phyloP scores from a whole-genome alignment of 108 stramenopile genomes.

The Asterionellopsis glacialis region DNA sequence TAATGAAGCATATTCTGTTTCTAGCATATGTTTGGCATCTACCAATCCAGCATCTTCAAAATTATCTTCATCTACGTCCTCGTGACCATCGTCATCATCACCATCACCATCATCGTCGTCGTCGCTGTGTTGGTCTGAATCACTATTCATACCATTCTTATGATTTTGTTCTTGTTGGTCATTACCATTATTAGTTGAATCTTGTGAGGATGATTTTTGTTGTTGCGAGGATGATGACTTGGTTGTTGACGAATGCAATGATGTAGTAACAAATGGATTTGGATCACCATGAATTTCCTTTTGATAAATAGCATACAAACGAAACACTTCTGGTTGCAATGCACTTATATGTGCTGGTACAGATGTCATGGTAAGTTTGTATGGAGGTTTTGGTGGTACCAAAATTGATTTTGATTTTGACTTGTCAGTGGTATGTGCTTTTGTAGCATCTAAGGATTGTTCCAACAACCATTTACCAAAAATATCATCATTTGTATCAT shows the following conservation, averaged over 20 bases:
- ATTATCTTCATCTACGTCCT: neutral
- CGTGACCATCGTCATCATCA: slow-evolving; percentile 5
- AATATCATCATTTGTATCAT: slow-evolving; percentile 15
- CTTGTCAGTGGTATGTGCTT: neutral
- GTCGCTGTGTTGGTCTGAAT: no score
- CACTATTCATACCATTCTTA: no score
- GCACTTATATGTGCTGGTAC: slow-evolving; percentile 62
- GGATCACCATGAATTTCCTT: slow-evolving; percentile 66
- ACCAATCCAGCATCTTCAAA: slow-evolving; percentile 9
- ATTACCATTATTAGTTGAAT: neutral
- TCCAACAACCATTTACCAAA: slow-evolving; percentile 28
- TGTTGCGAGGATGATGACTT: neutral
- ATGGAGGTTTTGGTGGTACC: slow-evolving; percentile 9
- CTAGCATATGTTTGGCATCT: slow-evolving; percentile 1
- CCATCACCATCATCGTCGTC: no score
- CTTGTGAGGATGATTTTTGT: neutral
- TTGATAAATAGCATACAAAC: slow-evolving; percentile 65
- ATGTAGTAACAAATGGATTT: slow-evolving; percentile 39
- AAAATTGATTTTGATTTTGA: neutral
- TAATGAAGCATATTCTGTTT: neutral
- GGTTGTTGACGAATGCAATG: neutral
- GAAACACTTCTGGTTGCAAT: slow-evolving; percentile 70
- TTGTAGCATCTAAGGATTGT: neutral
- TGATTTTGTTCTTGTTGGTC: slow-evolving; percentile 1
- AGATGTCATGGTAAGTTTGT: slow-evolving; percentile 47